Evolutionary conservation across 805 yeast species (phyloP), one percentile per base, ranked within the genome.

Genomic region (Kuraishia cidri): DNA sequence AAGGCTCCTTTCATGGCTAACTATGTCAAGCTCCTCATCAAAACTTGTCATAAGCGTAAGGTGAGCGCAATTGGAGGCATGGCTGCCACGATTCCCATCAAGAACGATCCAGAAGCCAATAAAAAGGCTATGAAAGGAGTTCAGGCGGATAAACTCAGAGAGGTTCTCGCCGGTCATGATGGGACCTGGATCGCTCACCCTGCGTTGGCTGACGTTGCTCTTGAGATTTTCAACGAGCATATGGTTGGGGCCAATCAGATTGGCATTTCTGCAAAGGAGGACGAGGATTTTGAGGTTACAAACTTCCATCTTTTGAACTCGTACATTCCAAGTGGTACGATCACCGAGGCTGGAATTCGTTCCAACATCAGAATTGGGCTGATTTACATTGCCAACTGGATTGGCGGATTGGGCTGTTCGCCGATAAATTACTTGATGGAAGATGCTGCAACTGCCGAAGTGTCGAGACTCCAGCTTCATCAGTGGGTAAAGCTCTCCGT

Each of bases 131-230:
- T 82, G 76, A 74, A 69, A 31, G 80, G 78, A 44, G 92, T 82
- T 33, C 69, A 73, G 42, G 71, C 66, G 53, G 94, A 82, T 58
- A 82, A 82, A 58, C 66, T 78, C 43, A 64, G 92, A 46, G 94
- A 82, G 58, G 81, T 80, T 30, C 58, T 64, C 31, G 79, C 81
- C 34, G 92, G 92, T 30, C 86, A 84, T 58, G 94, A 82, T 62
- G 87, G 92, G 32, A 79, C 90, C 36, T 82, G 94, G 94, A 82
- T 82, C 51, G 90, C 90, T 11, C 92, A 82, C 49, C 94, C 94
- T n/a, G 88, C 87, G 13, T 65, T 82, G 53, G 83, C 82, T 18
- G 69, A 78, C 12, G 72, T 80, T 41, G 87, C 85, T 26, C 68
- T 79, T 51, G 70, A 72, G 56, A 82, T 78, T 25, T 78, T 78